A percentile compares a stretch with the other conserved stretches of the same genome.
Evolutionary conservation across 441 rosid genomes (phyloP).

Genomic region (Syzygium malaccense): DNA sequence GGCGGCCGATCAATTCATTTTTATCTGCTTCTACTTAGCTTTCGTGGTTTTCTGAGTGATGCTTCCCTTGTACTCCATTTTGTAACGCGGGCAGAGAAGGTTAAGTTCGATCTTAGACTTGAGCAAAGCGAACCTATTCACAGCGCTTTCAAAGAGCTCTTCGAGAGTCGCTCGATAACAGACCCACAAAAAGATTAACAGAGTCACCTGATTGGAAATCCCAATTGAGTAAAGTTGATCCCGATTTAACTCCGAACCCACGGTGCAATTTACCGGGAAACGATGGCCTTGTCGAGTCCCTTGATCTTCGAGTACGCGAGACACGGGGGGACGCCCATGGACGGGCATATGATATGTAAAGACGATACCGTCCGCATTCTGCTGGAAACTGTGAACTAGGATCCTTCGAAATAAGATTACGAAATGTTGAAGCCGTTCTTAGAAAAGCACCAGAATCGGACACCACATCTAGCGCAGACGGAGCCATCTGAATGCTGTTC

Average conservation of each 20-base stretch:
- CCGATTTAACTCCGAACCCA: not conserved
- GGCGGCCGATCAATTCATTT: not conserved
- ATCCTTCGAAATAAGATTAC: conserved; percentile 49
- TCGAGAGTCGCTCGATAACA: conserved; percentile 28
- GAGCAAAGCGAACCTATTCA: conserved; percentile 71
- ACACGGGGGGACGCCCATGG: conserved; percentile 93
- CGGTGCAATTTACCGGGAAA: conserved; percentile 38
- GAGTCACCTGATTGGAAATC: conserved; percentile 7
- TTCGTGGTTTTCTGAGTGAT: not conserved
- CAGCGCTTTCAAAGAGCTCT: conserved; percentile 60
- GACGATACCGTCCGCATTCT: conserved; percentile 80
- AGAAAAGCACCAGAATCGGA: conserved; percentile 60
- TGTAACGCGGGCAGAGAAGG: conserved; percentile 49
- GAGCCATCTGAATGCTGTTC: too few species aligned
- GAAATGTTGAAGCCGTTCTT: conserved; percentile 74
- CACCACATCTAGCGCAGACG: conserved; percentile 28
- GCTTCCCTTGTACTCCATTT: not conserved
- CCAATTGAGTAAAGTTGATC: too few species aligned
- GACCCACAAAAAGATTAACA: not conserved
- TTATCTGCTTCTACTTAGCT: too few species aligned
- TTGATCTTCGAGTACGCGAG: conserved; percentile 68
- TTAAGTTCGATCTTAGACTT: conserved; percentile 58
- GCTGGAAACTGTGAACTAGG: conserved; percentile 63
- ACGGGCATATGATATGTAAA: conserved; percentile 84
- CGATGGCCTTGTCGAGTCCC: conserved; percentile 72